A percentile compares a stretch with the other conserved stretches of the same genome.
Evolutionary conservation across 148 eudicot genomes (phyloP).

Genomic region (Rhododendron kiyosumense): DNA sequence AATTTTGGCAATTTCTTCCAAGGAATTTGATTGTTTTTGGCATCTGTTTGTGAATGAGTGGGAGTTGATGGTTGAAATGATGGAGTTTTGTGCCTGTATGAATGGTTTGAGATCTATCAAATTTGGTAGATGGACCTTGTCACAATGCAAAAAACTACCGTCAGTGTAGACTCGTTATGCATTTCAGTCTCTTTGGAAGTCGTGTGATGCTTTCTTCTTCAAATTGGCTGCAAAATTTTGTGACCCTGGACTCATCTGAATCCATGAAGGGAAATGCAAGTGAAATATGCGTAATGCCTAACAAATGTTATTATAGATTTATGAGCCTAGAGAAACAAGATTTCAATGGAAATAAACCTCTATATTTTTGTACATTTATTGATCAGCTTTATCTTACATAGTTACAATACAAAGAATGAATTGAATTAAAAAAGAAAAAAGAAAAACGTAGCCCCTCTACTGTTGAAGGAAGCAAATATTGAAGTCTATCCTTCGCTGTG

Average conservation of each 20-base stretch:
- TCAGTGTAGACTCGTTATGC: neutral
- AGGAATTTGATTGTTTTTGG: neutral
- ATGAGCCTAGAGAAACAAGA: neutral
- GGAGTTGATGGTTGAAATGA: neutral
- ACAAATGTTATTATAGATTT: neutral
- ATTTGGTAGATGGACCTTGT: neutral
- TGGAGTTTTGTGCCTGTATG: neutral
- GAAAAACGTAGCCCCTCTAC: neutral
- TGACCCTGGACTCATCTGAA: neutral
- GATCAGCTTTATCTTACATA: neutral
- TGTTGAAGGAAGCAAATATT: neutral
- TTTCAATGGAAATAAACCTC: neutral
- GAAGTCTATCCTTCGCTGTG: neutral
- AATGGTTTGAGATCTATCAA: neutral
- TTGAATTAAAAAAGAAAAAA: neutral
- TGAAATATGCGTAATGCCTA: neutral
- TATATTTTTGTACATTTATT: slow-evolving; percentile 13
- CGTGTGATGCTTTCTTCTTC: neutral
- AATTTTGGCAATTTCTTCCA: neutral
- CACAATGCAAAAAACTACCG: neutral
- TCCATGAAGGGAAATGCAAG: neutral
- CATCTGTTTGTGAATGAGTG: neutral
- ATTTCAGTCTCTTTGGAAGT: neutral
- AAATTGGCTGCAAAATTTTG: neutral
- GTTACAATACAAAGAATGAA: slow-evolving; percentile 25